Evolutionary conservation across 345 rosid species (phyloP).

Genomic region (Pseudoturritis turrita): DNA sequence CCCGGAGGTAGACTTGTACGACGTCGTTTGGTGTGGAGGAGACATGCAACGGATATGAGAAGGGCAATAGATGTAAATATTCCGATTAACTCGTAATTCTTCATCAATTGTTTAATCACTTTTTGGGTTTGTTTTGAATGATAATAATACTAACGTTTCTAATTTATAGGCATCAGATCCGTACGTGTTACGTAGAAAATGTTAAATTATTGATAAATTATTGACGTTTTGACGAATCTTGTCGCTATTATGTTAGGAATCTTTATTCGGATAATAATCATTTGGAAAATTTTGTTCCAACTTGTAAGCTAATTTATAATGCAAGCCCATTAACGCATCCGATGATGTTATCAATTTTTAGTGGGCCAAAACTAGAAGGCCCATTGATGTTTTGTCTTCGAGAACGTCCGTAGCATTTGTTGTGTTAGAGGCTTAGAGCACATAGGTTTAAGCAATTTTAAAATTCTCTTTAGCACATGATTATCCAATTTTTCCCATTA

Average conservation of each 20-base stretch:
- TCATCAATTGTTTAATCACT: not conserved
- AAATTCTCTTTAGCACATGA: too few relatives aligned
- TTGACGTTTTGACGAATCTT: not conserved
- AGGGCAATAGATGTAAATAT: constrained; percentile 22
- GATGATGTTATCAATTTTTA: not conserved
- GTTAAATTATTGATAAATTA: not conserved
- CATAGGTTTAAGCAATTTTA: too few relatives aligned
- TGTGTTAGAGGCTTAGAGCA: too few relatives aligned
- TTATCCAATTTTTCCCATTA: too few relatives aligned
- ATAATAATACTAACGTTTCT: not conserved
- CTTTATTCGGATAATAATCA: constrained; percentile 11
- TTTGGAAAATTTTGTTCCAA: not conserved
- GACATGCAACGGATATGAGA: constrained; percentile 41
- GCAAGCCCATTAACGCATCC: not conserved
- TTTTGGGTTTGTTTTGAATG: not conserved
- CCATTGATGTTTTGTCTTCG: not conserved
- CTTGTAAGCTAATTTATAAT: not conserved
- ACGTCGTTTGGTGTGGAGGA: constrained; percentile 33
- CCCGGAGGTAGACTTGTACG: constrained; percentile 63
- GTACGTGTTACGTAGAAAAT: not conserved
- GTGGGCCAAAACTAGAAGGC: not conserved
- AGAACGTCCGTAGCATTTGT: too few relatives aligned
- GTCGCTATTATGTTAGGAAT: constrained; percentile 23
- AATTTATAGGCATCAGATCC: constrained; percentile 1
- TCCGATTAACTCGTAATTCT: constrained; percentile 12